Evolutionary conservation across 352 stramenopile genomes (phyloP), one percentile per base, ranked within the genome.

Genomic region (Globisporangium solare): DNA sequence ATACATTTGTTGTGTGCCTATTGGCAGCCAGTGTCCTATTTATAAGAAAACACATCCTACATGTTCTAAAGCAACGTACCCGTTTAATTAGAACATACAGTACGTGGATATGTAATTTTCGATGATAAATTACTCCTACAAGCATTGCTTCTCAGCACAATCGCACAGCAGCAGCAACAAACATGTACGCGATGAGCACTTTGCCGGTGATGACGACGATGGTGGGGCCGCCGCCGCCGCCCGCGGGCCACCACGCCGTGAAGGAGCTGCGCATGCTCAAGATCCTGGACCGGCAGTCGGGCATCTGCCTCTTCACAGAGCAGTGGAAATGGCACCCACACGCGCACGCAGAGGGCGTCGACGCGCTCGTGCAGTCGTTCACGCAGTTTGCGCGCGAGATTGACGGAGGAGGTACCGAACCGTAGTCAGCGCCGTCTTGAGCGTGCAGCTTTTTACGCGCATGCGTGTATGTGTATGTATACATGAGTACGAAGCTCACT

Each of bases 371-470:
- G 22, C 79, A 90, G 66, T 89, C 78, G 39, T 89, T 94, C 55
- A 84, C 72, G 27, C 84, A 94, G 57, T 94, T 94, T 58, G 82
- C 82, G 8, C 76, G 84, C 14, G 84, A 94, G 70, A 91, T 94
- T 61, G 84, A 94, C 56, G 84, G 79, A 12, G 84, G 84, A 55
- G 76, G 77, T 88, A 53, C 54, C 7, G 27, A 35, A 35, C 10
- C n/a, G n/a, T n/a, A n/a, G n/a, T n/a, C n/a, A n/a, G 27, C 27
- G 27, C 5, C 10, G 27, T 10, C n/a, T 35, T 35, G 7, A 35
- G n/a, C n/a, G n/a, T 35, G 27, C 27, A 6, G 27, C 27, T 35
- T 35, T 35, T 6, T 35, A 35, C 27, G 27, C 5, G 27, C 13
- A 50, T 48, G 8, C 5, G 32, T 13, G 47, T 56, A 37, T 10